Evolutionary conservation across 2,329 filamentous ascomycete species (phyloP).

Genomic region (Colletotrichum orbiculare): DNA sequence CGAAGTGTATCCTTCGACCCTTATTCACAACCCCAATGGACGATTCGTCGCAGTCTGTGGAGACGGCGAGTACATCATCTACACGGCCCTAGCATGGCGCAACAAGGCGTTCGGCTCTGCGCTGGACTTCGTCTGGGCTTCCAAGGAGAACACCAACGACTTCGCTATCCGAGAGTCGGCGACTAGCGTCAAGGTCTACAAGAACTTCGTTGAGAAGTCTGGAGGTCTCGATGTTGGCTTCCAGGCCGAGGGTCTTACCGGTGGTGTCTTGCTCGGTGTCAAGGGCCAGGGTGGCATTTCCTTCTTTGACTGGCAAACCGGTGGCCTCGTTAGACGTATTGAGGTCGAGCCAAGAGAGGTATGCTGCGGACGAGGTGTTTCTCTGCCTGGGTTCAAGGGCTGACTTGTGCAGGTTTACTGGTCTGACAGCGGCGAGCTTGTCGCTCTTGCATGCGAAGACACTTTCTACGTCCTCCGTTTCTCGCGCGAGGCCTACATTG

Average conservation of each 20-base stretch:
- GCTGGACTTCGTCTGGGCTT: slow-evolving; percentile 95
- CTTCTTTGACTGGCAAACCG: slow-evolving; percentile 95
- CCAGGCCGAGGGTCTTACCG: slow-evolving; percentile 90
- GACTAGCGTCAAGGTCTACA: slow-evolving; percentile 96
- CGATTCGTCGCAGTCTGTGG: slow-evolving; percentile 85
- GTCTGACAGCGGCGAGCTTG: slow-evolving; percentile 95
- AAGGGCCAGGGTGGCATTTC: slow-evolving; percentile 95
- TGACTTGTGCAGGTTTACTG: slow-evolving; percentile 80
- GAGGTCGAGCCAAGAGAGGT: slow-evolving; percentile 76
- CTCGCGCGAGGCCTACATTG: slow-evolving; percentile 87
- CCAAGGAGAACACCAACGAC: slow-evolving; percentile 97
- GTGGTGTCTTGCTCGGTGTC: slow-evolving; percentile 90
- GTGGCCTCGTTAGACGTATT: slow-evolving; percentile 89
- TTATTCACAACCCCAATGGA: slow-evolving; percentile 95
- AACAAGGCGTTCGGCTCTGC: slow-evolving; percentile 98
- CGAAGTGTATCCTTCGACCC: slow-evolving; percentile 94
- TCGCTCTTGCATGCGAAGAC: slow-evolving; percentile 93
- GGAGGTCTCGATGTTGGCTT: slow-evolving; percentile 94
- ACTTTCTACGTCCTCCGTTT: slow-evolving; percentile 94
- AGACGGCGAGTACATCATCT: slow-evolving; percentile 99
- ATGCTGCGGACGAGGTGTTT: slow-evolving; percentile 21
- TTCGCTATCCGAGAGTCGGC: slow-evolving; percentile 96
- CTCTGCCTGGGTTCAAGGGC: not conserved
- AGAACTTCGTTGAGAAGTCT: slow-evolving; percentile 94
- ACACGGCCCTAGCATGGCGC: slow-evolving; percentile 94